Evolutionary conservation across 2,329 filamentous ascomycete species (phyloP), one percentile per base, ranked within the genome.

Genomic region (Pseudogymnoascus sp.): DNA sequence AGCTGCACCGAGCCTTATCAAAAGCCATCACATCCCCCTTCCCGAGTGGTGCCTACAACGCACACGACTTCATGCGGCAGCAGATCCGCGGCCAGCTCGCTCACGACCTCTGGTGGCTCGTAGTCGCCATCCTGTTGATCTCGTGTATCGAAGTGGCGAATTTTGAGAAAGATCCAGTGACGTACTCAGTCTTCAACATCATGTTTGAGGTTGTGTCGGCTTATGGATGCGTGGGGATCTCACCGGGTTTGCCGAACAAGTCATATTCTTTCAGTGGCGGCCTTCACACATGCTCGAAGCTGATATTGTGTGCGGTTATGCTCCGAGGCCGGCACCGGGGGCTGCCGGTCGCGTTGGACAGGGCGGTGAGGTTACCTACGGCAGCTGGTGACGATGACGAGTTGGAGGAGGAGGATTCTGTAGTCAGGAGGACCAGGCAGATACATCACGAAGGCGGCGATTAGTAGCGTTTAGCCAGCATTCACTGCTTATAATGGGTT

Each of bases 51-150:
- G 78, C 81, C 12, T 78, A 82, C 1, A 76, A 79, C 3, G 84
- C 91, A 50, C 92, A 88, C 65, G 38, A 42, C n/a, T 97, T 97
- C 70, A 88, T 99, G 61, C 90, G 91, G 2, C 87, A 90, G 61
- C 94, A 99, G 83, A 82, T 99, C 74, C 89, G 94, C 35, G 86
- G 90, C 47, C 94, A 99, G 75, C 83, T 99, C 33, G 95, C 92
- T 62, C 99, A 97, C 77, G 94, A 99, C 76, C 75, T 99, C 75
- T 99, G 94, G 94, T 99, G 91, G 71, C 89, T 99, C 64, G 96
- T 96, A 72, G 75, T 97, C 23, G 94, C 93, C 0, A 85, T 96
- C 69, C 99, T 99, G 76, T 84, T 97, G 72, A 89, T 99, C 70
- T 83, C 89, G 65, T 96, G 99, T 69, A 86, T 90, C 28, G 95